phyloP scores from a whole-genome alignment of 441 rosid genomes.

The Eruca vesicaria region DNA sequence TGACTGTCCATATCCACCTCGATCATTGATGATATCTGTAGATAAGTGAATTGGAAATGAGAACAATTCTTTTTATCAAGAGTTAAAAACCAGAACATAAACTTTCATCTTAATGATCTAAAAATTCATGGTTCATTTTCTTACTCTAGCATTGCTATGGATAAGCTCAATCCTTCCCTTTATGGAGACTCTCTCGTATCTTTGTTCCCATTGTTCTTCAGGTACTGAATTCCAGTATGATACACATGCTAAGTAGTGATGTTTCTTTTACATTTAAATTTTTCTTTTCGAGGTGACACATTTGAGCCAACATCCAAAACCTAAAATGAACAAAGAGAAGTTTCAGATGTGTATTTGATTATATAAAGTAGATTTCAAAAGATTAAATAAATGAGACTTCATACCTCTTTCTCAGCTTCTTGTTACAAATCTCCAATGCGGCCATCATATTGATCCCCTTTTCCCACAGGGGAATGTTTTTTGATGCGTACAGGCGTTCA shows the following conservation, averaged over 20 bases:
- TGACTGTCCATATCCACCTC: conserved; percentile 82
- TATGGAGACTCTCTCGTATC: conserved; percentile 83
- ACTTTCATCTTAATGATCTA: conserved; percentile 1
- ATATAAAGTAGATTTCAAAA: neutral
- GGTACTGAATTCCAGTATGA: conserved; percentile 48
- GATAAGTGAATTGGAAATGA: neutral
- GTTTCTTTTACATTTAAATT: conserved; percentile 61
- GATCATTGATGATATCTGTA: conserved; percentile 91
- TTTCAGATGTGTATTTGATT: conserved; percentile 8
- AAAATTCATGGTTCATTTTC: conserved; percentile 11
- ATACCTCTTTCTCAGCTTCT: conserved; percentile 83
- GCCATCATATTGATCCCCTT: conserved; percentile 84
- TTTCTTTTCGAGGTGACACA: conserved; percentile 96
- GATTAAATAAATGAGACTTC: neutral
- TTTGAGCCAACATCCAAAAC: conserved; percentile 92
- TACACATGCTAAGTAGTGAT: conserved; percentile 9
- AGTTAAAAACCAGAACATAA: neutral
- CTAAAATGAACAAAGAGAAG: conserved; percentile 40
- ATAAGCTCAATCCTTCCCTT: conserved; percentile 77
- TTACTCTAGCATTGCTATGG: conserved; percentile 87
- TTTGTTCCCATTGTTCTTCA: conserved; percentile 69
- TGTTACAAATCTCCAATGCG: conserved; percentile 81
- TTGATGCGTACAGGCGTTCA: conserved; percentile 99
- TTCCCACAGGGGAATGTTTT: conserved; percentile 88
- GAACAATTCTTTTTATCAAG: neutral